phyloP scores from a whole-genome alignment of 176 grass and related monocot genomes.

The bread wheat (Triticum aestivum) region IWGSC_CS_RefSeq_v2.1 NC_057812.1:705660934-705661433 shows the following conservation, averaged over 20 bases:
- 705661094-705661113: too few relatives aligned
- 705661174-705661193: conserved; percentile 90
- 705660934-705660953: too few relatives aligned
- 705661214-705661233: conserved; percentile 90
- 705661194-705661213: conserved; percentile 88
- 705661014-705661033: too few relatives aligned
- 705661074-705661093: too few relatives aligned
- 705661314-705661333: not conserved
- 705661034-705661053: too few relatives aligned
- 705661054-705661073: too few relatives aligned
- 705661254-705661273: conserved; percentile 95
- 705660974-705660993: too few relatives aligned
- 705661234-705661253: conserved; percentile 94
- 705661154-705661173: conserved; percentile 75
- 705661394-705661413: too few relatives aligned
- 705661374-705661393: not conserved
- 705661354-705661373: not conserved
- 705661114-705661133: too few relatives aligned
- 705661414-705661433: too few relatives aligned
- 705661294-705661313: not conserved
- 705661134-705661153: not conserved
- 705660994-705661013: too few relatives aligned
- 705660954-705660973: too few relatives aligned
- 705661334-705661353: not conserved
- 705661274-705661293: conserved; percentile 29